Conservation (phyloP, 2,329 filamentous ascomycete species). For the Atkinsonella texensis region DNA sequence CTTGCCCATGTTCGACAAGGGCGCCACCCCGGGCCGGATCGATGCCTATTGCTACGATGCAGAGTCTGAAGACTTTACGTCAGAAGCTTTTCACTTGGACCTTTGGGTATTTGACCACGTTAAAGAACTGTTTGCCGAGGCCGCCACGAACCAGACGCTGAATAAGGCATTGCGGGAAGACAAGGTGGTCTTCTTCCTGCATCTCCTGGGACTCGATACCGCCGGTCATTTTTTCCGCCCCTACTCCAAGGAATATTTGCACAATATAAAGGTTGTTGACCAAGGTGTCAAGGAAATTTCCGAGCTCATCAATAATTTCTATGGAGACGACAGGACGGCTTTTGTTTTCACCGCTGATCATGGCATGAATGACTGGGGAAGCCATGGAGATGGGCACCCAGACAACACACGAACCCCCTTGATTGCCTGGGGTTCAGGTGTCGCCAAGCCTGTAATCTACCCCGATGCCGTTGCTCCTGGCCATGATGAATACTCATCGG, state of each 20-base stretch:
- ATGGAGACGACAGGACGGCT: conserved; percentile 71
- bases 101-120: conserved; percentile 95
- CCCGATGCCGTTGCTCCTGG: conserved; percentile 52
- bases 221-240: conserved; percentile 76
- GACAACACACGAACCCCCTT: conserved; percentile 93
- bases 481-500: conserved; percentile 82
- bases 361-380: conserved; percentile 99
- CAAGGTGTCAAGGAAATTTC: conserved; percentile 77
- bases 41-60: conserved; percentile 76
- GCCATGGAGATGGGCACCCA: conserved; percentile 92
- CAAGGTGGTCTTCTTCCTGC: conserved; percentile 88
- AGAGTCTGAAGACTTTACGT: conserved; percentile 83
- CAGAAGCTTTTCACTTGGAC: conserved; percentile 70
- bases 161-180: conserved; percentile 63
- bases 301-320: conserved; percentile 73
- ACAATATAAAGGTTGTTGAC: conserved; percentile 92
- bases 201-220: conserved; percentile 85
- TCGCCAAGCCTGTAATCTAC: conserved; percentile 58
- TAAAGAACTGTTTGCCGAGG: conserved; percentile 72
- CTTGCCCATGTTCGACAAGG: conserved; percentile 89
- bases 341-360: conserved; percentile 97
- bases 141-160: conserved; percentile 65
- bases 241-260: conserved; percentile 88
- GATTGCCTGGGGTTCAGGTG: conserved; percentile 85
- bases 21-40: conserved; percentile 77